Base-by-base conservation (phyloP, 306 rosid genomes). In the Fagus sylvatica region DNA sequence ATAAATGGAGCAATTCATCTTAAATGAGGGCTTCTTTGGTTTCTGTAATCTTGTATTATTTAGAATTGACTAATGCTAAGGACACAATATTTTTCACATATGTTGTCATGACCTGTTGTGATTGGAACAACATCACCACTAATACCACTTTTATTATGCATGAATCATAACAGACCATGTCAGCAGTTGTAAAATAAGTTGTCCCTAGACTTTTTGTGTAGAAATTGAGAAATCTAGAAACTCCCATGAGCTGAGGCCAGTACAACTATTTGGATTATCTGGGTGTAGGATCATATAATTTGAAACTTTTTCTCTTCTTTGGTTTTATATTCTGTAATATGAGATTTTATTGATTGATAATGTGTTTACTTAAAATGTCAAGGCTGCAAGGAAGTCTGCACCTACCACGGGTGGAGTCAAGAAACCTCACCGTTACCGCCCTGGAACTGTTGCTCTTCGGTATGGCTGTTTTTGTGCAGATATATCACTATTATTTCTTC, bases 401-500 rank as follows among this genome's bases (percentile, higher is more conserved):
- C 80, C 83, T 0, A 78, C 86, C 16, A 78, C 83, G 0, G 77
- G 80, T 40, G 86, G 86, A 40, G 83, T 78, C 3, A 78, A 83
- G 80, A 83, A 83, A 69, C 86, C 80, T 30, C 86, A 78, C 39
- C 53, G 83, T 59, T 83, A 78, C 74, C 83, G 80, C 64, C 86
- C 83, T 5, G 86, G 83, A 69, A 78, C 86, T 60, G 83, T 83
- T 42, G 83, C 86, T 4, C 86, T 82, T 53, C 82, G 80, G 82
- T 82, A 69, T 54, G 10, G 13, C 41, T 53, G 17, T 34, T 55
- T 22, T 75, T 46, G 34, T 74, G 33, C 67, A 3, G 32, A 46
- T 46, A 46, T 46, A 46, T 46, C 0, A 8, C 51, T 46, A 46
- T 46, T 22, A 0, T 2, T 10, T 46, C 51, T 65, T 54, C 46